phyloP scores from a whole-genome alignment of 768 basidiomycete genomes.

The Lanmaoa pseudosensibilis region DNA sequence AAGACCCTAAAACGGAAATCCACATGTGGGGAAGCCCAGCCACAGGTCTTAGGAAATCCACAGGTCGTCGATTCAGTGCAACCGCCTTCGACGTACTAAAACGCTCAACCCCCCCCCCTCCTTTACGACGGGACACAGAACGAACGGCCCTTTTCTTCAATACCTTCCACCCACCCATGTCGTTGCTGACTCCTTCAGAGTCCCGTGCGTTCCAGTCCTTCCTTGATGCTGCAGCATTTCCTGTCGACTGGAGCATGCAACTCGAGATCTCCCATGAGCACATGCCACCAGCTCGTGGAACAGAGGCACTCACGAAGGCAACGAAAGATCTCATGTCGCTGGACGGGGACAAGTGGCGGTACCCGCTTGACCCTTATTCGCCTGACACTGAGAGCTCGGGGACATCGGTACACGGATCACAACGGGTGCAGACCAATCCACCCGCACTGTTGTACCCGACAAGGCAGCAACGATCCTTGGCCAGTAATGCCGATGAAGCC shows the following conservation, averaged over 20 bases:
- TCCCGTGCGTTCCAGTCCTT: slow-evolving; percentile 69
- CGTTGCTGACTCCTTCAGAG: slow-evolving; percentile 66
- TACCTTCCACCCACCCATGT: slow-evolving; percentile 37
- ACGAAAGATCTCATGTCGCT: slow-evolving; percentile 84
- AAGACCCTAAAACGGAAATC: slow-evolving; percentile 23
- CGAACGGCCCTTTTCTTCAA: background rate
- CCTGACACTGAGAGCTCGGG: slow-evolving; percentile 5
- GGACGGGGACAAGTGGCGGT: slow-evolving; percentile 45
- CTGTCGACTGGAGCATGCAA: slow-evolving; percentile 50
- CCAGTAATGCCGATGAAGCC: slow-evolving; percentile 7
- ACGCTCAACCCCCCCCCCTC: background rate
- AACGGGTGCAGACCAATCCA: slow-evolving; percentile 20
- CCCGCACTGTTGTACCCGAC: slow-evolving; percentile 19
- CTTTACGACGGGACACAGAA: background rate
- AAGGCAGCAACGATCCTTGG: slow-evolving; percentile 15
- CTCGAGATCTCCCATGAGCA: slow-evolving; percentile 42
- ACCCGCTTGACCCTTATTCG: slow-evolving; percentile 23
- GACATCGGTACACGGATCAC: slow-evolving; percentile 11
- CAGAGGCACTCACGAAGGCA: slow-evolving; percentile 69
- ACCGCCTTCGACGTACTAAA: slow-evolving; percentile 8
- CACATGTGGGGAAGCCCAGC: slow-evolving; percentile 30
- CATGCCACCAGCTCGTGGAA: slow-evolving; percentile 52
- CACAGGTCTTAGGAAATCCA: slow-evolving; percentile 27
- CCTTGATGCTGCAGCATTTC: slow-evolving; percentile 47
- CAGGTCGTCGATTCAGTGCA: slow-evolving; percentile 18